phyloP scores from a whole-genome alignment of 2,329 filamentous ascomycete genomes.

The Alternaria sp. region DNA sequence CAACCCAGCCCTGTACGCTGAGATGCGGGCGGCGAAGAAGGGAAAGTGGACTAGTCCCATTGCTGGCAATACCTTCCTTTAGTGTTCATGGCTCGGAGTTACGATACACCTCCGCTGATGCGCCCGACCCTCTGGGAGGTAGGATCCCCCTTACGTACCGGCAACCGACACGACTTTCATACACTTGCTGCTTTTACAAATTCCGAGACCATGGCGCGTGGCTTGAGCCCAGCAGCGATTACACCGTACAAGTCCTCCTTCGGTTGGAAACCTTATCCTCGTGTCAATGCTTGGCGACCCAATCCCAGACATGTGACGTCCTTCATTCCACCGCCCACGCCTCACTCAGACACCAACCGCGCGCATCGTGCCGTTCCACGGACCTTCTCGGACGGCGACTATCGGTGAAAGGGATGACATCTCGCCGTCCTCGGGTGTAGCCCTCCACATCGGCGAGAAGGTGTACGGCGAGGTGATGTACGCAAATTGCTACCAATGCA shows the following conservation, averaged over 20 bases:
- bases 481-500: background rate
- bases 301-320: background rate
- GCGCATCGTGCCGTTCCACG: background rate
- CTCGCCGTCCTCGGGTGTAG: background rate
- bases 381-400: background rate
- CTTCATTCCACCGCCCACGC: background rate
- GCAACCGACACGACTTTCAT: background rate
- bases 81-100: background rate
- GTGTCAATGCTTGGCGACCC: background rate
- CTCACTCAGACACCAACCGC: background rate
- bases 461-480: background rate
- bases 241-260: background rate
- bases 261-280: background rate
- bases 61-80: conserved; percentile 44
- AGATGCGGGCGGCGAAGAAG: conserved; percentile 56
- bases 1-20: conserved; percentile 54
- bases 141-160: background rate
- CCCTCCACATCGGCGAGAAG: background rate
- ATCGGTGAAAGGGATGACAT: background rate
- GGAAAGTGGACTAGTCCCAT: conserved; percentile 48
- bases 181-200: background rate
- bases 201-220: background rate
- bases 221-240: background rate
- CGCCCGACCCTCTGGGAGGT: background rate
- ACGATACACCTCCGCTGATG: background rate